Percentiles rank a stretch among this genome's conserved stretches.
Conservation (phyloP, 1,284 basidiomycete species). For the Hemileia vastatrix region DNA sequence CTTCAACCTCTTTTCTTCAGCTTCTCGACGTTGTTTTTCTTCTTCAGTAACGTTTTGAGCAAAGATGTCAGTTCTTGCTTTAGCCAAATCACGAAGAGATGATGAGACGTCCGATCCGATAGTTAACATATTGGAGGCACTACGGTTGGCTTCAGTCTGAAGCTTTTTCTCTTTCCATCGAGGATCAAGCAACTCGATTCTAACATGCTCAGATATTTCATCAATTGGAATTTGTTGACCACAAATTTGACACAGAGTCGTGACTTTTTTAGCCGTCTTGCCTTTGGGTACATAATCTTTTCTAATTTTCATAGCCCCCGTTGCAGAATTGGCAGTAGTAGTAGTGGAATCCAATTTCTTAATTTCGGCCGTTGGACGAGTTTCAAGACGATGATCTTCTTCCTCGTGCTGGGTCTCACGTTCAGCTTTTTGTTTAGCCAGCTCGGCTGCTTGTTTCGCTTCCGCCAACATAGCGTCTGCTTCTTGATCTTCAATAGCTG, state of each 20-base stretch:
- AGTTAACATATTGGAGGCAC: slow-evolving; percentile 64
- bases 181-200: slow-evolving; percentile 94
- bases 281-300: slow-evolving; percentile 86
- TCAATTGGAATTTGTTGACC: slow-evolving; percentile 86
- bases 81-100: slow-evolving; percentile 78
- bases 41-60: slow-evolving; percentile 64
- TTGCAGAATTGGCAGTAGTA: background rate
- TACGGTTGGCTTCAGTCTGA: slow-evolving; percentile 70
- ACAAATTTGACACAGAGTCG: slow-evolving; percentile 84
- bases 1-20: slow-evolving; percentile 67
- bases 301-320: slow-evolving; percentile 80
- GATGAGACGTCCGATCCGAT: slow-evolving; percentile 74
- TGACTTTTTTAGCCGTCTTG: slow-evolving; percentile 51
- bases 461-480: slow-evolving; percentile 65
- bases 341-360: slow-evolving; percentile 25
- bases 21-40: slow-evolving; percentile 69
- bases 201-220: slow-evolving; percentile 94
- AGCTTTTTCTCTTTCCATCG: slow-evolving; percentile 93
- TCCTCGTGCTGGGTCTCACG: slow-evolving; percentile 70
- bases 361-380: slow-evolving; percentile 27
- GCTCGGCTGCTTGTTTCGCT: slow-evolving; percentile 55
- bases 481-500: slow-evolving; percentile 56
- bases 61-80: slow-evolving; percentile 87
- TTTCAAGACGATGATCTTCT: slow-evolving; percentile 59
- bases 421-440: slow-evolving; percentile 62